Conservation (phyloP, 805 yeast species). For the Teunomyces funiuensis region DNA sequence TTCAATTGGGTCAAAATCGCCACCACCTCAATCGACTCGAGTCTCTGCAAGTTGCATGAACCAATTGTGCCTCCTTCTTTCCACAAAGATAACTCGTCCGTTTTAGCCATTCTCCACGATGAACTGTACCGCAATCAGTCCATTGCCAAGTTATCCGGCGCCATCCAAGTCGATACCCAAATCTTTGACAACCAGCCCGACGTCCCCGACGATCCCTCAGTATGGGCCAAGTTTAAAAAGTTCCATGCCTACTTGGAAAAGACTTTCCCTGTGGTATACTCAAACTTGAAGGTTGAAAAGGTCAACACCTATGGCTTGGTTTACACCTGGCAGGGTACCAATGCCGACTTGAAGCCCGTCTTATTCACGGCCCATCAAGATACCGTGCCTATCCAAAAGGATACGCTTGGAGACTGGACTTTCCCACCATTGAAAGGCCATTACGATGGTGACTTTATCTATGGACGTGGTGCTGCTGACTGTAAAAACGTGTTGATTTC, state of each 20-base stretch:
- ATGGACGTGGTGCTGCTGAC: slow-evolving; percentile 80
- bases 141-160: slow-evolving; percentile 49
- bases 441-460: slow-evolving; percentile 63
- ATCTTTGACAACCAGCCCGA: slow-evolving; percentile 53
- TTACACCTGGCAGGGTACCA: slow-evolving; percentile 59
- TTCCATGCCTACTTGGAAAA: slow-evolving; percentile 54
- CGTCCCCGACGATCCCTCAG: slow-evolving; percentile 51
- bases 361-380: slow-evolving; percentile 78
- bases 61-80: slow-evolving; percentile 27
- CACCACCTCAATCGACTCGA: slow-evolving; percentile 14
- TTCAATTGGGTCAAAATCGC: slow-evolving; percentile 19
- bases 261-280: slow-evolving; percentile 55
- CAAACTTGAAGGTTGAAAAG: slow-evolving; percentile 48
- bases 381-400: slow-evolving; percentile 71
- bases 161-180: slow-evolving; percentile 66
- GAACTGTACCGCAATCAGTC: slow-evolving; percentile 30
- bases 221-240: slow-evolving; percentile 38
- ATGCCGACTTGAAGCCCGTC: slow-evolving; percentile 59
- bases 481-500: slow-evolving; percentile 70
- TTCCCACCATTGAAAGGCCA: slow-evolving; percentile 60
- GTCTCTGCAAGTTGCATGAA: slow-evolving; percentile 26
- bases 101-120: slow-evolving; percentile 25
- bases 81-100: slow-evolving; percentile 31
- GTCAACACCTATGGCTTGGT: slow-evolving; percentile 66
- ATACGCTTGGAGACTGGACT: slow-evolving; percentile 58